Conservation (phyloP, 345 rosid genomes). For the Salix koriyanagi region DNA sequence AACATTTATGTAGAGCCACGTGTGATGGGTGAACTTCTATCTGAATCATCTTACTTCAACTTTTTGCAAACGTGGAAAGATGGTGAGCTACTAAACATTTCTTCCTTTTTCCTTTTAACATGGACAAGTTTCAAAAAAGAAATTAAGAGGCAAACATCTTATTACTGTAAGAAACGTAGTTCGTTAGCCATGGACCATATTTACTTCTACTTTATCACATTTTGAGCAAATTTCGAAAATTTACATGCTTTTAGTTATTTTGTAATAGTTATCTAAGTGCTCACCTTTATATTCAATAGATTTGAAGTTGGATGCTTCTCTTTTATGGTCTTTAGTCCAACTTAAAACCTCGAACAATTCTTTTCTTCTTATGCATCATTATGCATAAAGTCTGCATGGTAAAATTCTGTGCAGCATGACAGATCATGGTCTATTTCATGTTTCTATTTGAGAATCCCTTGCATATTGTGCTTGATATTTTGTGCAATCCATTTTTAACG, state of each 20-base stretch:
- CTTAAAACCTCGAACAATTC: not conserved
- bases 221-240: not conserved
- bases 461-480: not conserved
- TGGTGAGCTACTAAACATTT: conserved; percentile 44
- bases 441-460: not conserved
- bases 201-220: not conserved
- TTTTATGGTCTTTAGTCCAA: not conserved
- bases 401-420: not conserved
- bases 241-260: not conserved
- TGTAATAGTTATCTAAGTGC: not conserved
- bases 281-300: not conserved
- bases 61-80: conserved; percentile 89
- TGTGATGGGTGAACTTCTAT: conserved; percentile 66
- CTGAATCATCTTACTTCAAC: conserved; percentile 71
- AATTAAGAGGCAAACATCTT: not conserved
- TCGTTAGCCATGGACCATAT: not conserved
- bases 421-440: not conserved
- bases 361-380: not conserved
- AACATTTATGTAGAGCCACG: conserved; percentile 86
- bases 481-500: not conserved
- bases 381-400: not conserved
- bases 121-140: not conserved
- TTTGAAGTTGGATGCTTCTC: not conserved
- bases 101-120: not conserved
- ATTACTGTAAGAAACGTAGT: not conserved